phyloP scores from a whole-genome alignment of 768 basidiomycete genomes.

The Polyporus arcularius region DNA sequence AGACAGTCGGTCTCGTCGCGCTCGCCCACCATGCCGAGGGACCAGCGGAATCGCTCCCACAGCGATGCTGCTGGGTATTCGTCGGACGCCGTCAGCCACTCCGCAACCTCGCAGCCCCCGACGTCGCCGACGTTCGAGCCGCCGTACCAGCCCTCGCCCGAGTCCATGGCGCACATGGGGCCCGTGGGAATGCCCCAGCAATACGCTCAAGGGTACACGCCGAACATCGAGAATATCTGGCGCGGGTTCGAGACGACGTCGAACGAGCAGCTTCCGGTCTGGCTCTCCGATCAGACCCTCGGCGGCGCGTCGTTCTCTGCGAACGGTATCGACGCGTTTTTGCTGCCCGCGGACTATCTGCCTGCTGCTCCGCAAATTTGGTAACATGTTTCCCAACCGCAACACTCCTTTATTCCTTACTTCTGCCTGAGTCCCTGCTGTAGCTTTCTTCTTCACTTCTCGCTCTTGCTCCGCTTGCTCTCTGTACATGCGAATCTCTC shows the following conservation, averaged over 20 bases:
- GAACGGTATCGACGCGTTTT: slow-evolving; percentile 84
- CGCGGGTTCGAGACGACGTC: slow-evolving; percentile 72
- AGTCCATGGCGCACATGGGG: slow-evolving; percentile 32
- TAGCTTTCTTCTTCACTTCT: background rate
- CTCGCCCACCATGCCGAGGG: slow-evolving; percentile 62
- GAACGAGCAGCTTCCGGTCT: slow-evolving; percentile 78
- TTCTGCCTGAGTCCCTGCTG: background rate
- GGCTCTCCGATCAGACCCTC: slow-evolving; percentile 83
- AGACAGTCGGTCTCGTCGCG: slow-evolving; percentile 53
- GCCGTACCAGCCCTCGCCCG: slow-evolving; percentile 35
- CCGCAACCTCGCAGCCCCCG: slow-evolving; percentile 32
- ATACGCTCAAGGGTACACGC: slow-evolving; percentile 26
- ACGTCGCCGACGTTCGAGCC: slow-evolving; percentile 62
- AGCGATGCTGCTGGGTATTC: slow-evolving; percentile 41
- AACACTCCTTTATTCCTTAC: too few relatives aligned
- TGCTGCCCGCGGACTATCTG: slow-evolving; percentile 74
- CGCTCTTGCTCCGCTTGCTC: background rate
- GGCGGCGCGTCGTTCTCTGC: slow-evolving; percentile 77
- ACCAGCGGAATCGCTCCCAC: slow-evolving; percentile 43
- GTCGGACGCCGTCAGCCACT: slow-evolving; percentile 36
- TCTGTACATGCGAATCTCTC: background rate
- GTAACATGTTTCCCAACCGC: slow-evolving; percentile 34
- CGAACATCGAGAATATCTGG: slow-evolving; percentile 67
- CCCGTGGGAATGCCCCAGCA: slow-evolving; percentile 32
- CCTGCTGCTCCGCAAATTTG: slow-evolving; percentile 75